These are phyloP conservation scores for Akanthomyces lecanii DNA, from an alignment of 2,329 filamentous ascomycete species.

Conservation along the genomic window DNA sequence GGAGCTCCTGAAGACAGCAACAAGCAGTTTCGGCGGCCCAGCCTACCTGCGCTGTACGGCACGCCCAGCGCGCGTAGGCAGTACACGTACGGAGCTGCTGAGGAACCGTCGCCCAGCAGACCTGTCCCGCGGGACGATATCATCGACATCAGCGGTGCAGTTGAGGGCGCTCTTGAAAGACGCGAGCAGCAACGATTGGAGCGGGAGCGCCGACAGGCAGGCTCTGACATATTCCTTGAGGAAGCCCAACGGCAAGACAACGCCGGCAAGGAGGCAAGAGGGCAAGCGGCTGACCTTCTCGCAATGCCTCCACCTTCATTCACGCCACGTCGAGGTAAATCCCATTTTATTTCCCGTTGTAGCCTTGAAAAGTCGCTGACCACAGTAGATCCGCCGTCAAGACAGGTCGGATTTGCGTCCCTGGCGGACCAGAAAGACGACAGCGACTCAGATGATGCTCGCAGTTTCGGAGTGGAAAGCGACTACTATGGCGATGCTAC, in stretches of 20 bases:
- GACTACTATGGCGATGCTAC: slow-evolving; percentile 35
- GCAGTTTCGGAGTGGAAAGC: slow-evolving; percentile 35
- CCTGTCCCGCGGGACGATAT: slow-evolving; percentile 20
- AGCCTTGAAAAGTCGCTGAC: background rate
- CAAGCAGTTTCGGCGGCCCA: slow-evolving; percentile 23
- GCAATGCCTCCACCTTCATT: slow-evolving; percentile 10
- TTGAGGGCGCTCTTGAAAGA: slow-evolving; percentile 26
- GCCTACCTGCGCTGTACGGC: slow-evolving; percentile 25
- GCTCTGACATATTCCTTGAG: background rate
- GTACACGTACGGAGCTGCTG: slow-evolving; percentile 36
- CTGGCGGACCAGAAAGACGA: slow-evolving; percentile 13
- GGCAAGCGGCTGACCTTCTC: background rate
- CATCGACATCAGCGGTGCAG: slow-evolving; percentile 28
- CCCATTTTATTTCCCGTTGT: background rate
- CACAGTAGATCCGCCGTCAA: background rate
- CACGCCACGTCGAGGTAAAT: background rate
- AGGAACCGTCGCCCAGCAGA: slow-evolving; percentile 29
- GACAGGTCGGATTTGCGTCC: background rate
- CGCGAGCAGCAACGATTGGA: slow-evolving; percentile 19
- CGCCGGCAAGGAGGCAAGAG: background rate
- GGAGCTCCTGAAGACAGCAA: slow-evolving; percentile 2
- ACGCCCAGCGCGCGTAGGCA: slow-evolving; percentile 35
- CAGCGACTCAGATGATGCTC: slow-evolving; percentile 30
- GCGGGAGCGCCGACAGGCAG: background rate
- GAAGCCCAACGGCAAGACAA: background rate